Conservation (phyloP, 169 alveolate genomes). For the Cryptosporidium xiaoi region DNA sequence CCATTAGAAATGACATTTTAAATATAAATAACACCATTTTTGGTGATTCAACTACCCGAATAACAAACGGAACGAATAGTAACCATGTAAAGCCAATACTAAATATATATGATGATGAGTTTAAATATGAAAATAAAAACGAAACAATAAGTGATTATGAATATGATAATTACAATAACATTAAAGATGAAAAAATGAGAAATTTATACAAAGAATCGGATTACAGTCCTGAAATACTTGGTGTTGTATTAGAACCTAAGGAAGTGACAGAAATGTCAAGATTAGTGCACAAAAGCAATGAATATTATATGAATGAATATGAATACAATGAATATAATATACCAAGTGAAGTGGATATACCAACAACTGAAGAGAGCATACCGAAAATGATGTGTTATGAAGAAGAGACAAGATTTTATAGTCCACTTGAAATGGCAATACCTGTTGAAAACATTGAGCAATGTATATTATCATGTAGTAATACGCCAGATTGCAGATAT, state of each 20-base stretch:
- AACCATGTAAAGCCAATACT: neutral
- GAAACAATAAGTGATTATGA: neutral
- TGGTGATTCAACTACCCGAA: neutral
- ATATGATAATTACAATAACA: neutral
- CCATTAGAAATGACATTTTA: neutral
- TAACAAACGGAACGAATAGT: neutral
- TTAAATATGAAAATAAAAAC: constrained; percentile 21
- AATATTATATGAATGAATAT: constrained; percentile 2
- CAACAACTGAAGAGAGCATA: neutral
- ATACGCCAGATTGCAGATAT: constrained; percentile 66
- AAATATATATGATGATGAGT: neutral
- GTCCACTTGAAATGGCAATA: constrained; percentile 69
- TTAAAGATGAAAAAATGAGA: neutral
- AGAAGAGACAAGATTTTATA: constrained; percentile 66
- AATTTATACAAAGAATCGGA: neutral
- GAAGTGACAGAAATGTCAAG: constrained; percentile 58
- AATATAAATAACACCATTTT: neutral
- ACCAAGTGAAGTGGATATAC: neutral
- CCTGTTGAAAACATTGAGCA: constrained; percentile 70
- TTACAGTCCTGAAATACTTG: constrained; percentile 62
- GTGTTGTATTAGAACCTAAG: constrained; percentile 63
- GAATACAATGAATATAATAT: neutral
- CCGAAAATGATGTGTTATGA: constrained; percentile 42
- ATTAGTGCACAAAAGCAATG: constrained; percentile 42
- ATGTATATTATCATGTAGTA: constrained; percentile 63